phyloP scores from a whole-genome alignment of 2,329 filamentous ascomycete genomes.

The Trichoderma endophyticum region DNA sequence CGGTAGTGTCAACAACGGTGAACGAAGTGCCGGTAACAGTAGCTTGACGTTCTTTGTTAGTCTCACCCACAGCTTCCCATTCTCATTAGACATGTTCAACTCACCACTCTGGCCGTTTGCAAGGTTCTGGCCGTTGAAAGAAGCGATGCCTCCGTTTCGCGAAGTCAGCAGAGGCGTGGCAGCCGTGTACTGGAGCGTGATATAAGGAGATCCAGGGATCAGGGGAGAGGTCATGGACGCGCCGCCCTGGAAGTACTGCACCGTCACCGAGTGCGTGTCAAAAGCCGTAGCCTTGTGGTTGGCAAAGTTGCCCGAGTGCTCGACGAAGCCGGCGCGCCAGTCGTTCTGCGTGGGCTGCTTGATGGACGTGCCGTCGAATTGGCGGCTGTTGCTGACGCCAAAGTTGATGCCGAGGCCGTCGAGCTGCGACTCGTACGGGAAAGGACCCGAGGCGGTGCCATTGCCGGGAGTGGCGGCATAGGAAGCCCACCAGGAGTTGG shows the following conservation, averaged over 20 bases:
- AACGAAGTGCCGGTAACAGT: slow-evolving; percentile 24
- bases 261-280: slow-evolving; percentile 25
- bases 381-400: slow-evolving; percentile 24
- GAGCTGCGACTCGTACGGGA: slow-evolving; percentile 25
- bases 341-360: slow-evolving; percentile 25
- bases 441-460: slow-evolving; percentile 24
- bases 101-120: slow-evolving; percentile 21
- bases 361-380: slow-evolving; percentile 26
- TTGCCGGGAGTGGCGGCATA: slow-evolving; percentile 25
- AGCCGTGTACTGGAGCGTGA: slow-evolving; percentile 24
- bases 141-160: slow-evolving; percentile 22
- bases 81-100: neutral
- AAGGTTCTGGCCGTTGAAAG: slow-evolving; percentile 24
- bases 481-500: slow-evolving; percentile 26
- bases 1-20: slow-evolving; percentile 24
- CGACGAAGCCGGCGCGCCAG: slow-evolving; percentile 25
- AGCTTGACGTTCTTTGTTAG: slow-evolving; percentile 1
- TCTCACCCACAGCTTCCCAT: neutral
- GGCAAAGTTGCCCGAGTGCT: slow-evolving; percentile 24
- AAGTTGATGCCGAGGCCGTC: slow-evolving; percentile 24
- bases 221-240: slow-evolving; percentile 23
- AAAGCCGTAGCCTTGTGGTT: slow-evolving; percentile 27
- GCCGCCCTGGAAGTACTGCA: slow-evolving; percentile 26
- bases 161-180: slow-evolving; percentile 24
- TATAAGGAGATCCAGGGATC: slow-evolving; percentile 25